Base-by-base conservation (phyloP, 176 grass and related monocot species). In the Olyra latifolia region DNA sequence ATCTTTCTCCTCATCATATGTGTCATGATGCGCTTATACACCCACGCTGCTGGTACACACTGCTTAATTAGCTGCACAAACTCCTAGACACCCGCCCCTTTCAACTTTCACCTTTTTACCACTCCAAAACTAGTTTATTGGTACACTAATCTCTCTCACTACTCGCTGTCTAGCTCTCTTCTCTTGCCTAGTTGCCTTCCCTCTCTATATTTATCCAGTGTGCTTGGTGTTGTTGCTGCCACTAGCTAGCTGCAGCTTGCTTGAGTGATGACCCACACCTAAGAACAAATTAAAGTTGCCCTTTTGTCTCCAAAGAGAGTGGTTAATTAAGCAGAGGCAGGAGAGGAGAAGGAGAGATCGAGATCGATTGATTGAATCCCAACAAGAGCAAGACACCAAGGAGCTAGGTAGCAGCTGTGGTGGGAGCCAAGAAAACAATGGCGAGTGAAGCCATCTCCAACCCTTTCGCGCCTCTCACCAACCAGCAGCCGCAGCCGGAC, bases 1-100 rank as follows among this genome's bases (percentile, higher is more conserved):
- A 67, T 69, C 79, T 83, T 86, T 80, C 87, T 64, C 71, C 89
- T 94, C 69, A 88, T 93, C 87, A 84, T 88, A 88, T 78, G 91
- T 77, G 85, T 90, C 85, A 90, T 81, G 56, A 94, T 87, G 78
- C 85, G 80, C n/a, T 66, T 62, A 48, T 77, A 61, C 15, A 59
- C 74, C 45, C 45, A 44, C 16, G 27, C 13, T 11, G 27, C 13
- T 11, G 23, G 35, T 19, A 10, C 22, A 67, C 71, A 69, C 28
- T 53, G 47, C 40, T 35, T 35, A 35, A 4, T 4, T 5, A 27
- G 70, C 24, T 84, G 82, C 83, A 85, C 83, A 61, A 74, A 79
- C 74, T 73, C 66, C 71, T 69, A 78, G 62, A 72, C 32, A 35
- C 32, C 2, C 75, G 74, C 68, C 35, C 29, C 83, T 57, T 77